These are phyloP conservation scores for Blastobotrys persicus DNA, from an alignment of 1,139 yeast species.

Conservation along the genomic window DNA sequence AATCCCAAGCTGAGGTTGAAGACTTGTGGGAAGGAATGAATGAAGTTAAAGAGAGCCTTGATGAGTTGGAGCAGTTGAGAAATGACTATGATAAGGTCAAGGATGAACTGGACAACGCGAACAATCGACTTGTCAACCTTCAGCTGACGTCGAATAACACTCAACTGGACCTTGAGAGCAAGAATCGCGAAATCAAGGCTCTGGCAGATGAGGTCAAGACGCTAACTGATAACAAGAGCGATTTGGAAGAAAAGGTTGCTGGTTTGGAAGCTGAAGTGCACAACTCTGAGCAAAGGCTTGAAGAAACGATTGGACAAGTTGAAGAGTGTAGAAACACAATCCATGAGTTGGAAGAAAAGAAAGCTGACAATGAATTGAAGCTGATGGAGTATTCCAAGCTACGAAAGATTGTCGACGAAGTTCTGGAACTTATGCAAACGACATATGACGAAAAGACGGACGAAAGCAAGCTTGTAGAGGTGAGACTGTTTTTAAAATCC, in stretches of 20 bases:
- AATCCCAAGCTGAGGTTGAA: constrained; percentile 15
- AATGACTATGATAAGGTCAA: constrained; percentile 9
- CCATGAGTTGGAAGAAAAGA: constrained; percentile 2
- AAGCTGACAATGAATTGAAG: not conserved
- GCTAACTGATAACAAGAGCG: constrained; percentile 7
- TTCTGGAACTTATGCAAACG: constrained; percentile 11
- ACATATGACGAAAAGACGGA: constrained; percentile 12
- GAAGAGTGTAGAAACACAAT: constrained; percentile 1
- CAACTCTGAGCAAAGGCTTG: not conserved
- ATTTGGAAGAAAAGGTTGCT: constrained; percentile 1
- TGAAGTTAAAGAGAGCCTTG: constrained; percentile 11
- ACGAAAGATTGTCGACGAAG: constrained; percentile 6
- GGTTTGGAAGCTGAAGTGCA: constrained; percentile 2
- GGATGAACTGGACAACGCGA: constrained; percentile 7
- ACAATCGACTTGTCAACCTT: constrained; percentile 13
- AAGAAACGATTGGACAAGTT: not conserved
- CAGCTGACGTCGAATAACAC: constrained; percentile 11
- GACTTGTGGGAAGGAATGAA: constrained; percentile 16
- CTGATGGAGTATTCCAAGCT: constrained; percentile 1
- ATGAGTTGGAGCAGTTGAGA: constrained; percentile 16
- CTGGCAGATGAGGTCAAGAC: constrained; percentile 4
- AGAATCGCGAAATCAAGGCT: constrained; percentile 7
- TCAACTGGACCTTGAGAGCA: constrained; percentile 14
- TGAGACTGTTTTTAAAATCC: constrained; percentile 5
- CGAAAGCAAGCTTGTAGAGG: constrained; percentile 12